Evolutionary conservation across 768 basidiomycete genomes (phyloP), one percentile per base, ranked within the genome.

Genomic region (Mycena floridula): DNA sequence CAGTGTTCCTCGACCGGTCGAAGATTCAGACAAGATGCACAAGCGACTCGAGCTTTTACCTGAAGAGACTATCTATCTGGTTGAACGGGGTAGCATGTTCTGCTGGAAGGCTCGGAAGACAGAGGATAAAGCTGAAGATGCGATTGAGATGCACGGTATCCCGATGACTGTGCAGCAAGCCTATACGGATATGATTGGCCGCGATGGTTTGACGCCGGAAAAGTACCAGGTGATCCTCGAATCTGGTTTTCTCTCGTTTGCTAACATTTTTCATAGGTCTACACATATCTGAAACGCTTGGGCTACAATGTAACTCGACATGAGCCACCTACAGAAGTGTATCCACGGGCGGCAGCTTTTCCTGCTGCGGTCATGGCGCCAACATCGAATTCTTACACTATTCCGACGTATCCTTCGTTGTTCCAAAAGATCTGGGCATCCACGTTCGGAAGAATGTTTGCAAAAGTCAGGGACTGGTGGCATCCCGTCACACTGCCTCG

Each of bases 91-190:
- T 0, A 75, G 85, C 2, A 65, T 97, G 50, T 86, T 89, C 50
- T 92, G 92, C 55, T 92, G 85, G 77, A 85, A 81, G 56, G 68
- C 78, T 1, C 57, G 56, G 11, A 61, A 65, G 23, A 36, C 63
- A 24, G 49, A 61, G 26, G 37, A 59, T 43, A 59, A 69, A 51
- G 50, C 57, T 5, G 65, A 69, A 22, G 64, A 66, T 7, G n/a
- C n/a, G n/a, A n/a, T n/a, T n/a, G n/a, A n/a, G n/a, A 60, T 79
- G 9, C 64, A 64, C 12, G 89, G 87, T 4, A 66, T 72, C 0
- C 89, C 91, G 0, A 94, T 97, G 86, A 82, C 79, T 41, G 92
- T 91, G 3, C 89, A 96, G 60, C 90, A 98, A 55, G 91, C 85
- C 0, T 97, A 81, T 57, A 71, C 76, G 1, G 85, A 88, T 56